Base-by-base conservation (phyloP, 2,329 filamentous ascomycete genomes). In the Phyllosticta ampelicida region DNA sequence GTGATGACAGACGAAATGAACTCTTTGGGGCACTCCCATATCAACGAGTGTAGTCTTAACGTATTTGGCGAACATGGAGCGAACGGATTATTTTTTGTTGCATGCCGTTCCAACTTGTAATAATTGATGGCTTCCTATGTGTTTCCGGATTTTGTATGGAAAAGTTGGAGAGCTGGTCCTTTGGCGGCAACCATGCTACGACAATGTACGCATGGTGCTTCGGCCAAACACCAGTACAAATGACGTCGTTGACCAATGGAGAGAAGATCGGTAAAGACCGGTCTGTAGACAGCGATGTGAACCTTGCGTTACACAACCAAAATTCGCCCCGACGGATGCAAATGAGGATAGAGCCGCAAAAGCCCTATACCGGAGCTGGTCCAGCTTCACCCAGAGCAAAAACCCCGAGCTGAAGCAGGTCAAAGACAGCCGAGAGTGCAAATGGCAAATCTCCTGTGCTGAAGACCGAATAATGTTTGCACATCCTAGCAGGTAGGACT, bases 31-130 rank as follows among this genome's bases (percentile, higher is more conserved):
- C 36, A 26, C 48, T 29, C 44, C 51, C 56, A 23, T 51, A 53
- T 55, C 53, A 21, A 19, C 53, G 57, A 59, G 57, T 48, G 57
- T 50, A 59, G 53, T 59, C 51, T 59, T 53, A 59, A 59, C 57
- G 57, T 59, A 59, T 30, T 53, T 59, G 57, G 57, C 57, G 57
- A 55, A 59, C 51, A 55, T 59, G 57, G 57, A 59, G 57, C 57
- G 57, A 59, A 20, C 44, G 56, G 56, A 49, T 56, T 56, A 50
- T 60, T 60, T 60, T 48, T 56, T 60, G 53, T 53, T 60, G 54
- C 58, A 55, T 60, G 53, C 48, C 52, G 58, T 60, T 53, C 53
- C 48, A 53, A 49, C 54, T 56, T 60, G 53, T 60, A 60, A 56
- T 60, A 60, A 60, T 60, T 56, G 48, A 60, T 60, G 58, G 52